These are phyloP conservation scores for Starmerella khaoyaiensis DNA, from an alignment of 805 yeast species.

Conservation along the genomic window DNA sequence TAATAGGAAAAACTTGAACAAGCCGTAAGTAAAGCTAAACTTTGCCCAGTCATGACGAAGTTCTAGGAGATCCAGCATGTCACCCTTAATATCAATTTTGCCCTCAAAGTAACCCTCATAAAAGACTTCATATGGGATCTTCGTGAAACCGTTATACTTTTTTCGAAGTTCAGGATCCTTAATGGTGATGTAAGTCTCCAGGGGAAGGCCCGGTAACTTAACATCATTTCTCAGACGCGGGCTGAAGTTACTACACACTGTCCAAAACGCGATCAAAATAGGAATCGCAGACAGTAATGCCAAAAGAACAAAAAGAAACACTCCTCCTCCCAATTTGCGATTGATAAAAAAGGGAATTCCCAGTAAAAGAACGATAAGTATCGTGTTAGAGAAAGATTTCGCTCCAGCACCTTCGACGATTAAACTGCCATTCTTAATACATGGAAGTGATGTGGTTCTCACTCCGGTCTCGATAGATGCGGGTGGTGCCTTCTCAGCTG, in stretches of 20 bases:
- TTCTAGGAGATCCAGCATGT: slow-evolving; percentile 70
- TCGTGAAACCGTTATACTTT: slow-evolving; percentile 57
- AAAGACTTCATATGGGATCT: slow-evolving; percentile 88
- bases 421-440: slow-evolving; percentile 73
- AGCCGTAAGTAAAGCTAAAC: slow-evolving; percentile 61
- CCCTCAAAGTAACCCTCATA: slow-evolving; percentile 74
- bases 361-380: slow-evolving; percentile 38
- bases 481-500: slow-evolving; percentile 34
- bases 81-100: slow-evolving; percentile 80
- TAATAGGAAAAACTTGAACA: slow-evolving; percentile 67
- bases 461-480: slow-evolving; percentile 38
- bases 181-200: slow-evolving; percentile 68
- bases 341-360: slow-evolving; percentile 52
- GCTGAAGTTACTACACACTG: slow-evolving; percentile 57
- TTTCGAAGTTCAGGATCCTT: slow-evolving; percentile 56
- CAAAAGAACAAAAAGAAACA: slow-evolving; percentile 54
- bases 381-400: slow-evolving; percentile 53
- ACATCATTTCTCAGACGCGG: slow-evolving; percentile 74
- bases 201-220: slow-evolving; percentile 60
- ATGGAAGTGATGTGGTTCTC: slow-evolving; percentile 36
- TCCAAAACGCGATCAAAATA: slow-evolving; percentile 72
- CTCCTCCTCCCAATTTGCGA: slow-evolving; percentile 52
- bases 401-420: slow-evolving; percentile 90
- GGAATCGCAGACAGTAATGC: slow-evolving; percentile 47
- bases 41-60: slow-evolving; percentile 85